Conservation (phyloP, 1,284 basidiomycete genomes). For the Mrakiaceae sp. region DNA sequence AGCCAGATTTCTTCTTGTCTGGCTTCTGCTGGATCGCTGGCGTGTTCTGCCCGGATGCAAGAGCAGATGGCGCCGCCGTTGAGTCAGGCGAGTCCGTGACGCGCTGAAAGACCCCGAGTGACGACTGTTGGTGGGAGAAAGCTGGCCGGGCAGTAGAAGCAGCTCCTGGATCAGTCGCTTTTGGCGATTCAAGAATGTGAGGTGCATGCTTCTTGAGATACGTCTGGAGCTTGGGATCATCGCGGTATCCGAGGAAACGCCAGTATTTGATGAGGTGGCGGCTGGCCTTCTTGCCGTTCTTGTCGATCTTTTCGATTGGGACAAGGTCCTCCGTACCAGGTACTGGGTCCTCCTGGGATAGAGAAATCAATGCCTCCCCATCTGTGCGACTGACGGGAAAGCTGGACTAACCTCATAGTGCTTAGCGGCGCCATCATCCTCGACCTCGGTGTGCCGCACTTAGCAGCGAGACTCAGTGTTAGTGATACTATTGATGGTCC, state of each 20-base stretch:
- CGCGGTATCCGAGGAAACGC: constrained; percentile 33
- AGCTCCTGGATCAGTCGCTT: not conserved
- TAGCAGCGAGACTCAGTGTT: not conserved
- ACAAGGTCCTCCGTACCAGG: constrained; percentile 26
- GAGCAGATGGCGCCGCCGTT: not conserved
- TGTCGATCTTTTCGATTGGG: constrained; percentile 27
- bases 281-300: constrained; percentile 19
- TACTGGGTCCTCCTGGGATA: not conserved
- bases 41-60: not conserved
- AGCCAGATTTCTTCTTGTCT: constrained; percentile 3
- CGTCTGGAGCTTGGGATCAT: constrained; percentile 17
- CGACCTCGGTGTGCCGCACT: constrained; percentile 11
- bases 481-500: not conserved
- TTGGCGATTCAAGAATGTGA: constrained; percentile 10
- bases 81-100: constrained; percentile 10
- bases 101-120: constrained; percentile 11
- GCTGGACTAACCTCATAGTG: not conserved
- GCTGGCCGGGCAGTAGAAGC: constrained; percentile 1
- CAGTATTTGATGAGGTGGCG: constrained; percentile 30
- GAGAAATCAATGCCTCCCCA: not conserved
- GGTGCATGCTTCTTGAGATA: constrained; percentile 19
- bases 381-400: not conserved
- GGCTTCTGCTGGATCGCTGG: not conserved
- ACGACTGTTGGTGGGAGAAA: constrained; percentile 3
- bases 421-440: constrained; percentile 5